Evolutionary conservation across 2,329 filamentous ascomycete genomes (phyloP), one percentile per base, ranked within the genome.

Genomic region (Paecilomyces sp.): DNA sequence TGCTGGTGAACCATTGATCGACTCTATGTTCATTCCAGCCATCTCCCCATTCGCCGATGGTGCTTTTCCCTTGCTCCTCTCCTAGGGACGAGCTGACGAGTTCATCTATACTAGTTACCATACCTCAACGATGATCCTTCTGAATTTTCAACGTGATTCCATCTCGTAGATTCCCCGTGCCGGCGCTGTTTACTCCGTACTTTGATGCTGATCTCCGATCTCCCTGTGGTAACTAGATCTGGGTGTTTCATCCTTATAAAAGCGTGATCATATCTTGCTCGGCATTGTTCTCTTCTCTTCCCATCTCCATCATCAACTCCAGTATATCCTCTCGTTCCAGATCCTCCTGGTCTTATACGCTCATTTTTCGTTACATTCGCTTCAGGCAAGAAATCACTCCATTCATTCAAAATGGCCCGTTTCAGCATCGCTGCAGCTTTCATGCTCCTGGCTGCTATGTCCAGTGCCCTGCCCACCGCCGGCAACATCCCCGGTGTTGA

Each of bases 381-480:
- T 28, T 60, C 61, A 55, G 13, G 54, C 24, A n/a, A 54, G 31
- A 22, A 55, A 34, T 1, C 33, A 47, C 41, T 34, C 25, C 59
- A 28, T 33, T 60, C 55, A 28, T 30, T 36, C 63, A 67, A 28
- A 61, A 73, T 73, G 71, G 62, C 67, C 36, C 71, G 70, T 34
- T 61, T 70, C 64, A 70, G 51, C 47, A 59, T 70, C 56, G 56
- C 71, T 18, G 65, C 68, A 18, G 56, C 68, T 31, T 64, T 69
- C 60, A 59, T 74, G 41, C 60, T 68, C 55, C 62, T 74, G 22
- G 71, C 70, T 5, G 60, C 68, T 6, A 51, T 70, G 33, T 65
- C 67, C 34, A 59, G 67, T 31, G 70, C 71, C 3, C 58, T 72
- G 55, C 72, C 72, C n/a, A 47, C 41, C 1, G 58, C 64, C 50